These are phyloP conservation scores for Xylaria sp. DNA, from an alignment of 2,329 filamentous ascomycete genomes.

Conservation along the genomic window DNA sequence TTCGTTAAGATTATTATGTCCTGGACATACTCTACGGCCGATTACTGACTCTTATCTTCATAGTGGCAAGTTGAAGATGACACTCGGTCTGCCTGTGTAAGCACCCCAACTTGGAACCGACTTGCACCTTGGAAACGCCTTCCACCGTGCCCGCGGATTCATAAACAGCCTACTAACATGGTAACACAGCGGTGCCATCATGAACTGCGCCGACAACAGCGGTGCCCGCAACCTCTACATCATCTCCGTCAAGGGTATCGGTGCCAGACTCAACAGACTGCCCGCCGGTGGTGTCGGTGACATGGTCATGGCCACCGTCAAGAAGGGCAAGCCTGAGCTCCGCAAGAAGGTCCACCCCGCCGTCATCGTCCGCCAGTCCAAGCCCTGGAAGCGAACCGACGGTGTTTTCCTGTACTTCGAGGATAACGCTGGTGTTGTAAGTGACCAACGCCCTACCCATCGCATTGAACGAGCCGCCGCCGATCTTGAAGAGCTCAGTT, in stretches of 20 bases:
- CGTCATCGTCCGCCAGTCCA: constrained; percentile 88
- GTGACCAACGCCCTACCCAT: too few species aligned
- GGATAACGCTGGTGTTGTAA: constrained; percentile 98
- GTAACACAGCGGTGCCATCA: constrained; percentile 83
- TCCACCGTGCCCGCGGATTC: not conserved
- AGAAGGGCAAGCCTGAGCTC: constrained; percentile 91
- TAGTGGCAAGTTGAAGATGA: constrained; percentile 99
- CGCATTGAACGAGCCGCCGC: too few species aligned
- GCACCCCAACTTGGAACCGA: constrained; percentile 50
- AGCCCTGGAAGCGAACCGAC: constrained; percentile 87
- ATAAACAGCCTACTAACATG: constrained; percentile 25
- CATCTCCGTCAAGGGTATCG: constrained; percentile 31
- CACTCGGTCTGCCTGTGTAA: constrained; percentile 99
- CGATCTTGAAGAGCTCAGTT: too few species aligned
- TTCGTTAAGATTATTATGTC: not conserved
- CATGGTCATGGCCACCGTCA: constrained; percentile 35
- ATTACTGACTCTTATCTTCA: constrained; percentile 19
- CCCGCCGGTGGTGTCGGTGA: constrained; percentile 33
- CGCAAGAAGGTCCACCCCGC: constrained; percentile 99
- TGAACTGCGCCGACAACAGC: constrained; percentile 75
- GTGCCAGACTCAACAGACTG: constrained; percentile 31
- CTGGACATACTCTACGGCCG: not conserved
- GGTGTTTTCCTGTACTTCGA: constrained; percentile 99
- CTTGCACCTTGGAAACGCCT: not conserved
- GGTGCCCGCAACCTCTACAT: constrained; percentile 27